These are phyloP conservation scores for Wickerhamiella slavikovae DNA, from an alignment of 805 yeast genomes.

Conservation along the genomic window DNA sequence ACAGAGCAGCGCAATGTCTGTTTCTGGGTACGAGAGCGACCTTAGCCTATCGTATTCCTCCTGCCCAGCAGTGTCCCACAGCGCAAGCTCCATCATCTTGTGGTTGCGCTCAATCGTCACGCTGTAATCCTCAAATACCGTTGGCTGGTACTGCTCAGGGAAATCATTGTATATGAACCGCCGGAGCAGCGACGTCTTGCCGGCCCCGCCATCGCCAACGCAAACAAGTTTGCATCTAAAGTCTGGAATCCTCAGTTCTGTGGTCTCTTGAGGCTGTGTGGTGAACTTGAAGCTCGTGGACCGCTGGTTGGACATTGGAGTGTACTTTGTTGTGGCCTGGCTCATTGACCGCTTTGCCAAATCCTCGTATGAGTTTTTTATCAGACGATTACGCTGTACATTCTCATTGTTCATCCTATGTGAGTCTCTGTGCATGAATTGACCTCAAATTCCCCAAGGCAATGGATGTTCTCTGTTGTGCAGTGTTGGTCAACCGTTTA, in stretches of 20 bases:
- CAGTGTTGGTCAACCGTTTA: too few species aligned
- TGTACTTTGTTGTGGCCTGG: not conserved
- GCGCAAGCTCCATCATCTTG: conserved; percentile 42
- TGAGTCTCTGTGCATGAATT: too few species aligned
- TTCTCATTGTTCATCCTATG: too few species aligned
- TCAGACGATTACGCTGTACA: too few species aligned
- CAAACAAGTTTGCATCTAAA: conserved; percentile 41
- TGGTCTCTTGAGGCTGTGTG: too few species aligned
- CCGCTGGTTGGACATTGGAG: not conserved
- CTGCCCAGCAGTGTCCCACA: conserved; percentile 98
- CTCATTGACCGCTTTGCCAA: not conserved
- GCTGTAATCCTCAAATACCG: conserved; percentile 63
- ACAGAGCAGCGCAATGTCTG: conserved; percentile 79
- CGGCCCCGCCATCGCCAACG: conserved; percentile 82
- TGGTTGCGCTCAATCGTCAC: conserved; percentile 30
- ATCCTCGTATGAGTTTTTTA: not conserved
- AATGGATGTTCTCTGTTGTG: too few species aligned
- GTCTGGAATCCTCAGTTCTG: conserved; percentile 12
- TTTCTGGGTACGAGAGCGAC: conserved; percentile 80
- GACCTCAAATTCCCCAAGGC: too few species aligned
- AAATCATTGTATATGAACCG: conserved; percentile 49
- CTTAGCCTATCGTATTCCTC: conserved; percentile 90
- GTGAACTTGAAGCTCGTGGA: not conserved
- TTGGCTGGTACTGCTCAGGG: conserved; percentile 59
- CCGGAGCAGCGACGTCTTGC: conserved; percentile 58